phyloP scores from a whole-genome alignment of 73 alveolate species.

The Paramecium biaurelia region DNA sequence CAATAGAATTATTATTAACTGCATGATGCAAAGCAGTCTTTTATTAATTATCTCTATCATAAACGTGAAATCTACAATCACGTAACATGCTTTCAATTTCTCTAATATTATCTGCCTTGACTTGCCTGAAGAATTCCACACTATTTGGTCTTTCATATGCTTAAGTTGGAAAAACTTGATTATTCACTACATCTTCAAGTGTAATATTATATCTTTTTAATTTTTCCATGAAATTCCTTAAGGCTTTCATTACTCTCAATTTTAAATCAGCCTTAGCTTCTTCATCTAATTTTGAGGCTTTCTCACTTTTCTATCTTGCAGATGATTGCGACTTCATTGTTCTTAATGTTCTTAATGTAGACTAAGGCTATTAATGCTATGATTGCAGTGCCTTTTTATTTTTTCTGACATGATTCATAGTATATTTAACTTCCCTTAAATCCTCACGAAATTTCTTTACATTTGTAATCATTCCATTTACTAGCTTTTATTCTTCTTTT shows the following conservation, averaged over 20 bases:
- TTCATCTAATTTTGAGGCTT: not conserved
- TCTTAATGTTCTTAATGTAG: not conserved
- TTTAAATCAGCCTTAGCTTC: conserved; percentile 29
- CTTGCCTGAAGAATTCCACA: not conserved
- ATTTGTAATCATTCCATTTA: not conserved
- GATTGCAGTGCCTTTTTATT: not conserved
- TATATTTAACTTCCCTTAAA: conserved; percentile 1
- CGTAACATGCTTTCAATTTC: not conserved
- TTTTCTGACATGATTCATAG: not conserved
- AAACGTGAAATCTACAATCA: conserved; percentile 27
- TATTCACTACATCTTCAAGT: not conserved
- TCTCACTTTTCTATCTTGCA: not conserved
- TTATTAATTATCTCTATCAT: conserved; percentile 22
- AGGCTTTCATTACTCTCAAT: conserved; percentile 24
- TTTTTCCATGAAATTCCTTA: conserved; percentile 21
- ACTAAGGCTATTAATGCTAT: not conserved
- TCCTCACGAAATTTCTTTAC: not conserved
- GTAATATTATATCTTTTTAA: conserved; percentile 25
- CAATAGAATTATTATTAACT: not conserved
- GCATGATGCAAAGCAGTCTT: conserved; percentile 43
- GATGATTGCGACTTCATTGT: not conserved
- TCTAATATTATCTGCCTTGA: not conserved
- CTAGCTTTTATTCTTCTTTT: conserved; percentile 11
- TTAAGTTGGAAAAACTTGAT: not conserved
- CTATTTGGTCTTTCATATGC: conserved; percentile 39